Percentiles rank a stretch among this genome's conserved stretches.
Conservation (phyloP, 768 basidiomycete species). For the Naganishia randhawae region DNA sequence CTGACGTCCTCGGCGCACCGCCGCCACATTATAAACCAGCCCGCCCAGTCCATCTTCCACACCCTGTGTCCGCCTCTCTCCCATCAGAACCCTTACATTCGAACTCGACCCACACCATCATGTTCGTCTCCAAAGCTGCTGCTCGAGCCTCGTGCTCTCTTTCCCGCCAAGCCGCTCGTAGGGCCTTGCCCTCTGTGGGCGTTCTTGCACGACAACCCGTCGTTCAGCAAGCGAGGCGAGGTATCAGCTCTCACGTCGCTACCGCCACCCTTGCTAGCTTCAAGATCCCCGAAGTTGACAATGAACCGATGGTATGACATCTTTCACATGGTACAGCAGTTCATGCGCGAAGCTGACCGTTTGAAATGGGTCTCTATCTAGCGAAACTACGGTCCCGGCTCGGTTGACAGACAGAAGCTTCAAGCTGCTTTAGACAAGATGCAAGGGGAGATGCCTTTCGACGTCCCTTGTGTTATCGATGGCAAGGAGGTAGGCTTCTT, state of each 20-base stretch:
- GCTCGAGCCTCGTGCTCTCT: conserved; percentile 5
- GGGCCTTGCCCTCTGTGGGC: conserved; percentile 4
- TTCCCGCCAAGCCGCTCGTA: conserved; percentile 4
- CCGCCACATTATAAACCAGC: not conserved
- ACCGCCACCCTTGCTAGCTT: conserved; percentile 64
- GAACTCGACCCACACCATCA: not conserved
- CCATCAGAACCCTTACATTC: not conserved
- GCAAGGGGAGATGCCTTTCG: conserved; percentile 77
- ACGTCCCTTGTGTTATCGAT: conserved; percentile 88
- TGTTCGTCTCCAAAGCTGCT: conserved; percentile 21
- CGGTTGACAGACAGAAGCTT: conserved; percentile 69
- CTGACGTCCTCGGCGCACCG: not conserved
- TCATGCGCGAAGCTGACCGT: not conserved
- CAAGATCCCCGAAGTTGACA: conserved; percentile 77
- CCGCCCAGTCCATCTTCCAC: not conserved
- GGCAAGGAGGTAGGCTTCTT: conserved; percentile 59
- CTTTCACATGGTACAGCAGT: not conserved
- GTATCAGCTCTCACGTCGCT: conserved; percentile 22
- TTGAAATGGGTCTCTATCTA: conserved; percentile 43
- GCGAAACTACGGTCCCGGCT: conserved; percentile 74
- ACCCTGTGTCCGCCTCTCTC: not conserved
- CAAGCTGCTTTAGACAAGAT: conserved; percentile 71
- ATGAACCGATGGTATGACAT: conserved; percentile 82
- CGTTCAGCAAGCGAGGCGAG: conserved; percentile 8
- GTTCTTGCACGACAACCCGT: conserved; percentile 12